Evolutionary conservation across 176 grass and related monocot genomes (phyloP), one percentile per base, ranked within the genome.

Genomic region (Themeda triandra): DNA sequence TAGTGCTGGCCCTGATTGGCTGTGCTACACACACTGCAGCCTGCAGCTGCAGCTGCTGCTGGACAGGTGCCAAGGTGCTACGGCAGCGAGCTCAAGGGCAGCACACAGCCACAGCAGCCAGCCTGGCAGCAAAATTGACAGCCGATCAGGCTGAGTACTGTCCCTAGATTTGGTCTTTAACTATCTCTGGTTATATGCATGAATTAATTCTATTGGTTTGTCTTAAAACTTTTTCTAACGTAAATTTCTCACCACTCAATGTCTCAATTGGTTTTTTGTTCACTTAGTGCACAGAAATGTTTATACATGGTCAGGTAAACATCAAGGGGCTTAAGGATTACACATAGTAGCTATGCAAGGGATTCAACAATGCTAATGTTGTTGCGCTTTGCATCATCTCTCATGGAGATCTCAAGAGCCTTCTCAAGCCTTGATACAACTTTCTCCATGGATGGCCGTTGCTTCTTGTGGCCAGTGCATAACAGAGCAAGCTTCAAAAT

Each of bases 381-480:
- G 21, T 69, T 76, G 48, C 62, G n/a, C 67, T 40, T 87, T n/a
- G 71, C 54, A 60, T 41, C 45, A 49, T 72, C 69, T 33, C 41
- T 73, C 80, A 69, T 77, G 63, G 91, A 89, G 18, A 92, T 36
- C 32, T 94, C 69, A 36, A 94, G 81, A 78, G 89, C 89, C 29
- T 85, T 87, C 73, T 92, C 87, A 66, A 92, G 71, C 56, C 18
- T 82, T 21, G 68, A 73, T 28, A 89, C 92, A 28, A 89, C 92
- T 53, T 89, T 67, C 92, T 89, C 87, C 92, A 92, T 94, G 67
- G 84, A 79, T 28, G 89, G 92, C 5, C 84, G 62, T 62, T 87
- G 89, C 73, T 92, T 70, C 74, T 89, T 94, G 69, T 94, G 74
- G 44, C 87, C 87, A 6, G 89, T 87, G 89, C 92, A 92, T 59